phyloP scores from a whole-genome alignment of 495 filamentous ascomycete genomes.

The Astrocystis sublimbata region DNA sequence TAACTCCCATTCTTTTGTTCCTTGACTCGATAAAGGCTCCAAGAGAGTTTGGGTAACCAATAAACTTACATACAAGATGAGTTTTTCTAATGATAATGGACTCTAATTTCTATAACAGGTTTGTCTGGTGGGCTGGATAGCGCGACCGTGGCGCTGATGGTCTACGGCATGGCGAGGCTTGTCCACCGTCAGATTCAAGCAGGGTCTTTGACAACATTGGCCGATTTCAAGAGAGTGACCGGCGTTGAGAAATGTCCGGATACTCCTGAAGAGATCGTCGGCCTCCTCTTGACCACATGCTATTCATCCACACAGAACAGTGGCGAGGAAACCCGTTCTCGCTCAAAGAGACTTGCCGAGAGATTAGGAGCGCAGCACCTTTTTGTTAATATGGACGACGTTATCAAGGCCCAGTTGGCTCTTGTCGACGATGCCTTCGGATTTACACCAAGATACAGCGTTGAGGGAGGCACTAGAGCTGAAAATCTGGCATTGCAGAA shows the following conservation, averaged over 20 bases:
- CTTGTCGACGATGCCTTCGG: slow-evolving; percentile 5
- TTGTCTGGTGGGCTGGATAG: slow-evolving; percentile 14
- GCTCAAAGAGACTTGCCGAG: slow-evolving; percentile 3
- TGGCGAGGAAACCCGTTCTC: slow-evolving; percentile 3
- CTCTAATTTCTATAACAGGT: no score
- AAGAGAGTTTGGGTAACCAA: no score
- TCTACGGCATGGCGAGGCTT: slow-evolving; percentile 70
- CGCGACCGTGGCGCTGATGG: slow-evolving; percentile 28
- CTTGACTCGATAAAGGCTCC: neutral
- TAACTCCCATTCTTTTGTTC: neutral
- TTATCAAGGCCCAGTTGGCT: slow-evolving; percentile 4
- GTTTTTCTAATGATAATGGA: no score
- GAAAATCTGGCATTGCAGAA: slow-evolving; percentile 70
- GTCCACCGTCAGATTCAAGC: slow-evolving; percentile 33
- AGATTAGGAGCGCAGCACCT: slow-evolving; percentile 14
- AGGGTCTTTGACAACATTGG: slow-evolving; percentile 5
- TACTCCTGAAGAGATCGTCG: slow-evolving; percentile 1
- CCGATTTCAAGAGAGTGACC: slow-evolving; percentile 55
- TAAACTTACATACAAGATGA: no score
- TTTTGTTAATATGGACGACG: slow-evolving; percentile 10
- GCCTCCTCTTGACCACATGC: neutral
- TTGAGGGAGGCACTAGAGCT: slow-evolving; percentile 59
- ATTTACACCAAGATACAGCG: slow-evolving; percentile 50
- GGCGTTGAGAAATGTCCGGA: slow-evolving; percentile 65
- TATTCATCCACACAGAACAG: slow-evolving; percentile 1